These are phyloP conservation scores for Neurospora discreta DNA, from an alignment of 495 filamentous ascomycete species.

Conservation along the genomic window DNA sequence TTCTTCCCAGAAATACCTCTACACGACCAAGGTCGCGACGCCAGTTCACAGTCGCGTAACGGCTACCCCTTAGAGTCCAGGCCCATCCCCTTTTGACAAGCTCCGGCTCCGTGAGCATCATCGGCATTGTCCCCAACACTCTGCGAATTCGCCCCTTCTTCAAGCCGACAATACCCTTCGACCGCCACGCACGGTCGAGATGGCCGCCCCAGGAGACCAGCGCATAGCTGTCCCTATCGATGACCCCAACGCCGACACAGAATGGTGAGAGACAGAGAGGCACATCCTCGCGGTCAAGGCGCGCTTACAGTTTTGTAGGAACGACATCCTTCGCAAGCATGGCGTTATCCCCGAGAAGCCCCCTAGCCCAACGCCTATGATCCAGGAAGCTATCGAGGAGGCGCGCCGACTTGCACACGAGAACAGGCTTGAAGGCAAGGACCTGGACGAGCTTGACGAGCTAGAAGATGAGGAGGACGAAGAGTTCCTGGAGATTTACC, in stretches of 20 bases:
- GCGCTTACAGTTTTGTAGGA: conserved; percentile 46
- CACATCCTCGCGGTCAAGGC: neutral
- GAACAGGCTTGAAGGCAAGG: conserved; percentile 85
- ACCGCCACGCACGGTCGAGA: conserved; percentile 26
- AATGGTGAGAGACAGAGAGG: conserved; percentile 55
- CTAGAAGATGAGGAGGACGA: conserved; percentile 92
- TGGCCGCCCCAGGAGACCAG: conserved; percentile 62
- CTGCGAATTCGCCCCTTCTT: neutral
- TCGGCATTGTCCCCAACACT: neutral
- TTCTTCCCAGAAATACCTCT: neutral
- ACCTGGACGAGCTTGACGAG: conserved; percentile 83
- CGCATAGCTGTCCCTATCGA: conserved; percentile 71
- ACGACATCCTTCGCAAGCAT: conserved; percentile 96
- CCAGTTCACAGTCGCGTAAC: neutral
- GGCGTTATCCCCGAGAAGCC: conserved; percentile 93
- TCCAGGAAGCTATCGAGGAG: conserved; percentile 87
- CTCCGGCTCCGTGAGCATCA: neutral
- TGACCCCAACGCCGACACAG: conserved; percentile 92
- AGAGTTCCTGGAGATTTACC: conserved; percentile 74
- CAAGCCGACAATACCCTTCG: neutral
- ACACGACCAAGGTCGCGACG: neutral
- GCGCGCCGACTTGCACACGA: conserved; percentile 72
- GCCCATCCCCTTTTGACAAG: neutral
- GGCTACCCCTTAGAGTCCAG: neutral
- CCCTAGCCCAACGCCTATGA: conserved; percentile 82